A percentile compares a stretch with the other conserved stretches of the same genome.
Conservation (phyloP, 331 rosid genomes). For the Prunus yedoensis region DNA sequence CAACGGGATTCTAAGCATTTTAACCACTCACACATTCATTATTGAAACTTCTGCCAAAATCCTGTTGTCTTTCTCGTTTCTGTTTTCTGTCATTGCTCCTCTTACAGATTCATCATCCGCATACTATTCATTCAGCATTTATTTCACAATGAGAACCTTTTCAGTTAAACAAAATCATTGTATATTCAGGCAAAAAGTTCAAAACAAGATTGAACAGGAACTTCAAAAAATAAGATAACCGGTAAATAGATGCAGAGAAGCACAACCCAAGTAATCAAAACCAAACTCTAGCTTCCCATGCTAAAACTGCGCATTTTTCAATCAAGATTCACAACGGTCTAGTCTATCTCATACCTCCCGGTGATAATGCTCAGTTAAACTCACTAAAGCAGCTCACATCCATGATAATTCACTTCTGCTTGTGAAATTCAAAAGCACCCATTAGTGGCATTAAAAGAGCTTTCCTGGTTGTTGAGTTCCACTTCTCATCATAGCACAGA, state of each 20-base stretch:
- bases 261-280: conserved; percentile 19
- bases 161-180: neutral
- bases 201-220: conserved; percentile 20
- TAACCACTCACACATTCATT: neutral
- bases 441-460: conserved; percentile 30
- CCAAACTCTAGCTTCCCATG: conserved; percentile 17
- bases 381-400: conserved; percentile 7
- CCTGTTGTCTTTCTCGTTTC: neutral
- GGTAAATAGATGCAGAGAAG: conserved; percentile 24
- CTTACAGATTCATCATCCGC: neutral
- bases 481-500: conserved; percentile 96
- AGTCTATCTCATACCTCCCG: conserved; percentile 2
- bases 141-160: neutral
- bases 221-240: conserved; percentile 3
- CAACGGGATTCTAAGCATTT: no score
- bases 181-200: conserved; percentile 18
- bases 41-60: neutral
- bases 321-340: conserved; percentile 18
- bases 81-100: neutral
- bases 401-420: conserved; percentile 16
- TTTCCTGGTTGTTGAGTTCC: conserved; percentile 61
- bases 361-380: conserved; percentile 7
- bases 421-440: conserved; percentile 1
- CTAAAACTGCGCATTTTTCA: conserved; percentile 17
- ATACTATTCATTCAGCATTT: neutral